These are phyloP conservation scores for Citropsis articulata DNA, from an alignment of 345 rosid genomes.

Conservation along the genomic window DNA sequence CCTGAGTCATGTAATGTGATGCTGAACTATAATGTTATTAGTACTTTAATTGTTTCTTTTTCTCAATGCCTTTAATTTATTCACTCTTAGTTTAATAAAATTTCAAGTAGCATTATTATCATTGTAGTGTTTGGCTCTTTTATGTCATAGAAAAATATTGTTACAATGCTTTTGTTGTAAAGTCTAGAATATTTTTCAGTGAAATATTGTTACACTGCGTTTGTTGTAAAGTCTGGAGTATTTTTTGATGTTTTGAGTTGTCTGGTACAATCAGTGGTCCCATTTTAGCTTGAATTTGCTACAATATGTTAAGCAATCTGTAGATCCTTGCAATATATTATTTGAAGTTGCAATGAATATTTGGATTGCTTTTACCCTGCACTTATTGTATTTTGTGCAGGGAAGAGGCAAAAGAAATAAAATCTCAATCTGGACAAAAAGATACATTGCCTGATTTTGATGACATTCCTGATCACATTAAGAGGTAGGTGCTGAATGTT, in stretches of 20 bases:
- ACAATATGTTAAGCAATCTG: background rate
- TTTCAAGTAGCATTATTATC: background rate
- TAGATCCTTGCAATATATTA: background rate
- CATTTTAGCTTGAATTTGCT: background rate
- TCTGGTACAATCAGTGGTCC: too few species aligned
- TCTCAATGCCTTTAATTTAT: background rate
- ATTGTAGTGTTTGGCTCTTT: background rate
- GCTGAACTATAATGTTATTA: background rate
- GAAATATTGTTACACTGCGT: too few species aligned
- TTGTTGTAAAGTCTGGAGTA: too few species aligned
- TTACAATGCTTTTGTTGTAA: background rate
- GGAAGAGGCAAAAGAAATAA: constrained; percentile 70
- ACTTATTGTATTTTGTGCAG: constrained; percentile 30
- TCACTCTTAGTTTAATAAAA: background rate
- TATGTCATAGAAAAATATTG: background rate
- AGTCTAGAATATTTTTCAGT: background rate
- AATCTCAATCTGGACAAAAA: constrained; percentile 28
- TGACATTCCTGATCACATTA: constrained; percentile 52
- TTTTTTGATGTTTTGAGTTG: too few species aligned
- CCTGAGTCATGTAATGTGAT: background rate
- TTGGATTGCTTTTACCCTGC: background rate
- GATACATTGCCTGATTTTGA: constrained; percentile 15
- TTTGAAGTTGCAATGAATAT: background rate
- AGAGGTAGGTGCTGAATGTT: constrained; percentile 38
- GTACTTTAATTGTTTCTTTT: background rate